phyloP scores from a whole-genome alignment of 345 rosid species.

The Turnera subulata region DNA sequence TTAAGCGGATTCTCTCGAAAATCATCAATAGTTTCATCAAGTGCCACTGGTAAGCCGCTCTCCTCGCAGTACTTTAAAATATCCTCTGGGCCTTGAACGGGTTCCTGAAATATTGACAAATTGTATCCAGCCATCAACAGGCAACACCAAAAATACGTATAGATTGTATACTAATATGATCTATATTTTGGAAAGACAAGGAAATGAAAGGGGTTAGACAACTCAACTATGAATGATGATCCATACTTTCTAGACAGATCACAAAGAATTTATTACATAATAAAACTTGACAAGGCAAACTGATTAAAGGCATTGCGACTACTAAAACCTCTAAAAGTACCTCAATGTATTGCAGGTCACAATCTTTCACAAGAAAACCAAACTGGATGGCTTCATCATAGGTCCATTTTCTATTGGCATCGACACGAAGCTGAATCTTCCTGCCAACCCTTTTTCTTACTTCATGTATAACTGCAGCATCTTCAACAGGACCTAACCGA shows the following conservation, averaged over 20 bases:
- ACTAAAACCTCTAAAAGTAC: slow-evolving; percentile 27
- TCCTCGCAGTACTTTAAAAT: slow-evolving; percentile 82
- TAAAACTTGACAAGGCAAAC: not conserved
- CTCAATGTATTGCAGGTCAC: slow-evolving; percentile 84
- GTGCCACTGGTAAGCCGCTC: slow-evolving; percentile 82
- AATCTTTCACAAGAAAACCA: slow-evolving; percentile 59
- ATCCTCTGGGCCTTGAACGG: slow-evolving; percentile 68
- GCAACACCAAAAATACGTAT: not conserved
- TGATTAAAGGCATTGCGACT: not conserved
- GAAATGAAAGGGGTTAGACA: not conserved
- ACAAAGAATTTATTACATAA: not conserved
- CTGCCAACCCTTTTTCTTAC: slow-evolving; percentile 68
- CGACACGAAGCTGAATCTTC: slow-evolving; percentile 73
- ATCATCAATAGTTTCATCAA: slow-evolving; percentile 81
- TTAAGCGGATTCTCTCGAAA: slow-evolving; percentile 47
- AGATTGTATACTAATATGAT: not conserved
- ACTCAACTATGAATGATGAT: slow-evolving; percentile 1
- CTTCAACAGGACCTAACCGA: slow-evolving; percentile 56
- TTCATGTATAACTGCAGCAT: slow-evolving; percentile 75
- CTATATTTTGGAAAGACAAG: too few species aligned
- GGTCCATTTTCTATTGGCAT: slow-evolving; percentile 89
- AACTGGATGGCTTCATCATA: slow-evolving; percentile 74
- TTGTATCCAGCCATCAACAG: slow-evolving; percentile 1
- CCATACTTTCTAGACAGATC: not conserved
- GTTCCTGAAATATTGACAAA: slow-evolving; percentile 56